Base-by-base conservation (phyloP, 805 yeast species). In the Ogataea minuta region DNA sequence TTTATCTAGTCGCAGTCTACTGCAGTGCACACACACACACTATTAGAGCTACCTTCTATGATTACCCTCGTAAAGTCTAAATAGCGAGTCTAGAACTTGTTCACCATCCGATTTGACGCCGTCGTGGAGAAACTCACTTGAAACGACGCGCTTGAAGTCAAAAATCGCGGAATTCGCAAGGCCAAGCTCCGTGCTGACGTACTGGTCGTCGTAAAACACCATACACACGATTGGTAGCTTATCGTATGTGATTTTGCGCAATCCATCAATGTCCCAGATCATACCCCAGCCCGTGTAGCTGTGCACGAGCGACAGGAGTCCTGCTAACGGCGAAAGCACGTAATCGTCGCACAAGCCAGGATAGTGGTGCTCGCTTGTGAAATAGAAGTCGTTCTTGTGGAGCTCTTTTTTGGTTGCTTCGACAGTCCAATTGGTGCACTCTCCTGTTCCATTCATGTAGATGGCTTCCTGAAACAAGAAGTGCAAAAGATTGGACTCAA, bases 381-480 rank as follows among this genome's bases (percentile, higher is more conserved):
- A 57, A n/a, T 40, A 27, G 39, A 52, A 52, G 14, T 29, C 13
- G 4, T 15, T 34, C 6, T 34, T 14, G 4, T 19, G 23, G 4
- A 26, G 45, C 2, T 25, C 34, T 27, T 56, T 50, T 44, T 72
- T 57, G 32, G 59, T 44, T 32, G 70, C 57, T 11, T 71, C 69
- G 2, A 80, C 81, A 6, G 74, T 56, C 83, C 83, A 77, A 34
- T 65, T 46, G 4, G 74, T 60, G 4, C 39, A 39, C n/a, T 35
- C 32, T 1, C 60, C 59, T 7, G 37, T 34, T 0, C 76, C 73
- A 47, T 74, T 77, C 43, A 73, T 62, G 53, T 77, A 77, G 11
- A 78, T 76, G 5, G 80, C 76, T 46, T 77, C 83, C 52, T 76
- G 81, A 46, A 76, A 69, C 28, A 79, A 60, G 3, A 77, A 76